These are phyloP conservation scores for Lasiodiplodia sp. DNA, from an alignment of 2,329 filamentous ascomycete genomes.

Conservation along the genomic window DNA sequence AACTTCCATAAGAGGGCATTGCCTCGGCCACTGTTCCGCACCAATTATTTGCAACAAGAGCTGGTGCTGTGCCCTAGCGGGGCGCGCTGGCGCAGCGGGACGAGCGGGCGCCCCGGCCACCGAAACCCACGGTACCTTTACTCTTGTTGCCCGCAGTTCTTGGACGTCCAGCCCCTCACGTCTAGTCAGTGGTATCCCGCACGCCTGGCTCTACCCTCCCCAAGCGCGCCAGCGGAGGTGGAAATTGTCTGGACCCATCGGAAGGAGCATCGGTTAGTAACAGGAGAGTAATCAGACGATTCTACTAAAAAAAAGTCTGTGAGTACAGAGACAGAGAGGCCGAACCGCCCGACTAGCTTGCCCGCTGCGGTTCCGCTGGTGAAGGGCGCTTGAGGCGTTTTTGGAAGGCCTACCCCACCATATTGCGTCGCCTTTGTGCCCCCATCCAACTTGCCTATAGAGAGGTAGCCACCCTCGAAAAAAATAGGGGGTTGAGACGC, in stretches of 20 bases:
- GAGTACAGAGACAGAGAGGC: no score
- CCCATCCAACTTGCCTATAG: no score
- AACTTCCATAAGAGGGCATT: not conserved
- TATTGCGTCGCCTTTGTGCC: no score
- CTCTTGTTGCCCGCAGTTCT: not conserved
- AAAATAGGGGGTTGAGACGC: not conserved
- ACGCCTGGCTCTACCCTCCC: not conserved
- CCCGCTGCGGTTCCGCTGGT: no score
- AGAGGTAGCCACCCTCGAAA: no score
- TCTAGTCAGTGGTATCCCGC: not conserved
- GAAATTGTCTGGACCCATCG: not conserved
- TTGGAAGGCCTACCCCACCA: no score
- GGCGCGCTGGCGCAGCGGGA: not conserved
- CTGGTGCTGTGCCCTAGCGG: not conserved
- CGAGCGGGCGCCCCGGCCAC: not conserved
- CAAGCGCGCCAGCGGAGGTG: no score
- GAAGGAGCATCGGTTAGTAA: not conserved
- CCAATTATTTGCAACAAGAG: not conserved
- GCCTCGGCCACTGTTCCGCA: not conserved
- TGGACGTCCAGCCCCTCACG: not conserved
- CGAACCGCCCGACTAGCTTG: no score
- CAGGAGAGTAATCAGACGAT: not conserved
- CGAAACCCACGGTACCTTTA: no score
- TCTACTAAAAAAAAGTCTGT: no score
- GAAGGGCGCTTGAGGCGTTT: no score